Base-by-base conservation (phyloP, 2,329 filamentous ascomycete genomes). In the Hypoxylon sp. region DNA sequence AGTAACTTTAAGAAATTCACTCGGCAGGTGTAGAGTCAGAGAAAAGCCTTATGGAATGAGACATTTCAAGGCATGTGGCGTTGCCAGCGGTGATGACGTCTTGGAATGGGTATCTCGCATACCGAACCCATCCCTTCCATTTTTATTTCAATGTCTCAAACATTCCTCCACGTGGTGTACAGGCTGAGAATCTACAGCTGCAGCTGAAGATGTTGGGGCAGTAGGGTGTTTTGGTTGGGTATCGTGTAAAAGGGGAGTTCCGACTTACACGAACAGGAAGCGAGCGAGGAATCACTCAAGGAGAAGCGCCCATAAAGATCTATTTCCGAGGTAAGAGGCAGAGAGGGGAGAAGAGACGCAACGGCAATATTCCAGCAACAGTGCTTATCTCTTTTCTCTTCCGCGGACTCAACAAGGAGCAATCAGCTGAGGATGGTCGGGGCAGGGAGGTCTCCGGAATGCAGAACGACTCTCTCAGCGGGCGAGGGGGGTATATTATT, bases 341-440 rank as follows among this genome's bases (percentile, higher is more conserved):
- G 46, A 69, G 49, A 60, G 49, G 37, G 42, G 53, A 59, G 57
- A 64, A 68, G 62, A 71, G 66, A 71, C 74, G 74, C 77, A 78
- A 74, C 69, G 80, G 80, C 80, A 80, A 79, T 82, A 80, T 82
- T 81, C 74, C 80, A 82, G 80, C 80, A 81, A 77, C 80, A 74
- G 72, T 77, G 77, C 74, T 72, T 74, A 69, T 50, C 62, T 65
- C 61, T 66, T 65, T 50, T 68, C 68, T 64, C 60, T 67, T 57
- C 66, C 63, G 44, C 40, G 22, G 46, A 64, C 61, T 56, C 58
- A 48, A 56, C 49, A 55, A 68, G 27, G 30, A 58, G 31, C 40
- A 31, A 50, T 54, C 46, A 49, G 61, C 61, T 57, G 40, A 61
- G 40, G 57, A 61, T 63, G 42, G 37, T 53, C 50, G 40, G 37